These are phyloP conservation scores for Isatis lusitanica DNA, from an alignment of 441 rosid species.

Conservation along the genomic window DNA sequence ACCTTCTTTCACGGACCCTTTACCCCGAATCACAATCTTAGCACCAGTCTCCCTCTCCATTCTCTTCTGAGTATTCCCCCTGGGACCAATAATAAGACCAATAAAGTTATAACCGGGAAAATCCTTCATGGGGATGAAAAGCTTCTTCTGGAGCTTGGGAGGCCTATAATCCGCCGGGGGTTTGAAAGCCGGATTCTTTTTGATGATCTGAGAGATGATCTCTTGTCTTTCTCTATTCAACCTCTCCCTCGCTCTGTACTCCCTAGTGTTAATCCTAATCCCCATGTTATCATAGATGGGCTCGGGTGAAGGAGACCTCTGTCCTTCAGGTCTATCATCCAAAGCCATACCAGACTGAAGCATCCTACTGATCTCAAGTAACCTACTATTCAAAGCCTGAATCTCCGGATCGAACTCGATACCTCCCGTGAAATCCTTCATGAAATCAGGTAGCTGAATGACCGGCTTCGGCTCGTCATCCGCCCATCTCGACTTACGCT, in stretches of 20 bases:
- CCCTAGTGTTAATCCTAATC: conserved; percentile 82
- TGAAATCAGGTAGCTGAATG: conserved; percentile 87
- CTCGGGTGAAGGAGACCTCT: conserved; percentile 94
- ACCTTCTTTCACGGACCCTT: conserved; percentile 93
- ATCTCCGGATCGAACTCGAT: conserved; percentile 91
- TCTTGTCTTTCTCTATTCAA: conserved; percentile 88
- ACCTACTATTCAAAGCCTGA: conserved; percentile 79
- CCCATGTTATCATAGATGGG: conserved; percentile 93
- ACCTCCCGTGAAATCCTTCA: conserved; percentile 90
- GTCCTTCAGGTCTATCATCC: conserved; percentile 88
- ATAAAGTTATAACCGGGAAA: conserved; percentile 91
- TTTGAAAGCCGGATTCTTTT: conserved; percentile 87
- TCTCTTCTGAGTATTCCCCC: conserved; percentile 96
- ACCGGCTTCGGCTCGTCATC: conserved; percentile 85
- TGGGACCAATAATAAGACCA: conserved; percentile 88
- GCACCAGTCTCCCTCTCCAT: conserved; percentile 98
- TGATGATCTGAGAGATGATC: conserved; percentile 85
- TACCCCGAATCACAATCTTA: conserved; percentile 89
- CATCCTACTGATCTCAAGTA: conserved; percentile 78
- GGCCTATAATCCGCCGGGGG: conserved; percentile 97
- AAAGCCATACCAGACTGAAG: conserved; percentile 77
- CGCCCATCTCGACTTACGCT: conserved; percentile 93
- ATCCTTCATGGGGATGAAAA: conserved; percentile 89
- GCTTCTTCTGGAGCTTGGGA: conserved; percentile 93
- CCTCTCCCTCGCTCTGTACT: conserved; percentile 82